Conservation (phyloP, 495 filamentous ascomycete species). For the Bacidia gigantensis region DNA sequence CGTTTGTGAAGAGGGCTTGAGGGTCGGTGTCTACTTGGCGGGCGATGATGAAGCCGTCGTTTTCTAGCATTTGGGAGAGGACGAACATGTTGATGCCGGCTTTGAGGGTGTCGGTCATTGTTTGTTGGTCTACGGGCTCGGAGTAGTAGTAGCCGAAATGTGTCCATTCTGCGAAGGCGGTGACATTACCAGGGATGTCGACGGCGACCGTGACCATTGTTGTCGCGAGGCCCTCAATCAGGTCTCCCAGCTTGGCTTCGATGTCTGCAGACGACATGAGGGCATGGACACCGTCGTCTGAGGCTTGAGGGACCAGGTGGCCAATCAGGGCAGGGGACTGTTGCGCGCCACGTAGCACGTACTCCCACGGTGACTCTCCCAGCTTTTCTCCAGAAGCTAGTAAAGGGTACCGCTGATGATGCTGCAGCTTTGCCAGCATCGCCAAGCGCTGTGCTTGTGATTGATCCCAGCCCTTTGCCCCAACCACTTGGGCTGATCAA, state of each 20-base stretch:
- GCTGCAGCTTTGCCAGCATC: neutral
- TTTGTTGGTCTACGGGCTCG: neutral
- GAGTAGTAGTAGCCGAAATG: neutral
- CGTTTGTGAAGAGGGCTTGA: neutral
- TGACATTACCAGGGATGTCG: neutral
- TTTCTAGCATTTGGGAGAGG: neutral
- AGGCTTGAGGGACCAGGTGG: neutral
- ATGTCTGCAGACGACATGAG: neutral
- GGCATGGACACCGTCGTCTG: neutral
- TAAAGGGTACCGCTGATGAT: neutral
- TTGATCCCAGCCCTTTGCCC: neutral
- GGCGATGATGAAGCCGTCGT: neutral
- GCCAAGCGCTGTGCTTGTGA: neutral
- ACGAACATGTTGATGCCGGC: neutral
- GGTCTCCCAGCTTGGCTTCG: neutral
- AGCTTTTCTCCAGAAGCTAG: neutral
- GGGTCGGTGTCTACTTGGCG: conserved; percentile 3
- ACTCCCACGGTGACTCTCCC: neutral
- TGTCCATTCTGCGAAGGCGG: neutral
- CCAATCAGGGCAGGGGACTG: neutral
- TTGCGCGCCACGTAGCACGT: neutral
- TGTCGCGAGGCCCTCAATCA: neutral
- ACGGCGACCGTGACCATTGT: neutral
- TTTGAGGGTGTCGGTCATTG: neutral
- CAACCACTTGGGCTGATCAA: conserved; percentile 2